A percentile compares a stretch with the other conserved stretches of the same genome.
Conservation (phyloP, 2,329 filamentous ascomycete genomes). For the Colletotrichum incanum region DNA sequence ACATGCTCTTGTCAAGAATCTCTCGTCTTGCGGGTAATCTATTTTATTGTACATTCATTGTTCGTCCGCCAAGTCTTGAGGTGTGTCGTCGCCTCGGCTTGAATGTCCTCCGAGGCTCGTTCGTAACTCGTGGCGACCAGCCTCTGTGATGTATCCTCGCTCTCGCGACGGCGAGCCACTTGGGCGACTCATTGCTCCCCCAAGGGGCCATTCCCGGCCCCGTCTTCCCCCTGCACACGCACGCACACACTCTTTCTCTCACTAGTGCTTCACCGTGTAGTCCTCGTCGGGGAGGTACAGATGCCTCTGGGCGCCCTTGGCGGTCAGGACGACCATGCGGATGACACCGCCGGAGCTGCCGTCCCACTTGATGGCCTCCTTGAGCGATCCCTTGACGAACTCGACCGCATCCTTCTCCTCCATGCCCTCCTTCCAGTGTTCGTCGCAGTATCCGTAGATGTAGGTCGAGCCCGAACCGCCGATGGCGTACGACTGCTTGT, state of each 20-base stretch:
- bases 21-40: slow-evolving; percentile 41
- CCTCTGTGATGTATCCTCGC: slow-evolving; percentile 28
- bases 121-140: slow-evolving; percentile 36
- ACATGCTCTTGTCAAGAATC: neutral
- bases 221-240: slow-evolving; percentile 43
- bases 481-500: slow-evolving; percentile 97
- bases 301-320: slow-evolving; percentile 90
- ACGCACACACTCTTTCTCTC: slow-evolving; percentile 51
- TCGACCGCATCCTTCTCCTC: slow-evolving; percentile 89
- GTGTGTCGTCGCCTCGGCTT: slow-evolving; percentile 35
- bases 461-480: slow-evolving; percentile 98
- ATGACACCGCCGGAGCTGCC: slow-evolving; percentile 99
- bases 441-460: slow-evolving; percentile 99
- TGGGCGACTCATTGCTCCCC: neutral
- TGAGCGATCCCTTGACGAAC: slow-evolving; percentile 92
- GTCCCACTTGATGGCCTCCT: slow-evolving; percentile 99
- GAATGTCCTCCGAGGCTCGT: slow-evolving; percentile 24
- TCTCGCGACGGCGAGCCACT: neutral
- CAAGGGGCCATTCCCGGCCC: neutral
- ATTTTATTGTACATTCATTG: slow-evolving; percentile 43
- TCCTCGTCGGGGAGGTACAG: slow-evolving; percentile 94
- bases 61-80: slow-evolving; percentile 30
- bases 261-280: slow-evolving; percentile 79
- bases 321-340: slow-evolving; percentile 95
- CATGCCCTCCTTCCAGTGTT: slow-evolving; percentile 96